Base-by-base conservation (phyloP, 345 rosid species). In the Anastatica hierochuntica region DNA sequence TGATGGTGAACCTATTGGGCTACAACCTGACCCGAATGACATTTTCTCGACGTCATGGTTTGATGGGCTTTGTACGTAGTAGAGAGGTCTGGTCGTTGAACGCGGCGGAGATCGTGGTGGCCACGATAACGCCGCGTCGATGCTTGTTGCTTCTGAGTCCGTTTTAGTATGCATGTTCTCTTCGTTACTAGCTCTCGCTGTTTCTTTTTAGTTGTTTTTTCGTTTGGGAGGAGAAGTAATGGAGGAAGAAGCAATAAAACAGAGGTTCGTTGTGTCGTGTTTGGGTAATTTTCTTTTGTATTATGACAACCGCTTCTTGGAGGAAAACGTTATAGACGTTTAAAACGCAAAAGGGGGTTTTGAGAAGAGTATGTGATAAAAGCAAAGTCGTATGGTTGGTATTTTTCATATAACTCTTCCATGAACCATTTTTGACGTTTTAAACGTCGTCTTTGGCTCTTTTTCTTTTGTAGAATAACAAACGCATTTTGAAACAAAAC, bases 61-160 rank as follows among this genome's bases (percentile, higher is more conserved):
- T n/a, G 98, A 90, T 0, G 98, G 98, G 70, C 96, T 90, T 42
- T 87, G 98, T 7, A 90, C 96, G 72, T 87, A 87, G 80, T 87
- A 90, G 13, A 84, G 58, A 4, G 88, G 87, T 64, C 88, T 67
- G 17, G 14, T 35, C 33, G 69, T 29, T 9, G 56, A 46, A 42
- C 95, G 65, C 0, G 84, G 76, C 8, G 79, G 84, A 5, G 90
- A 79, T 18, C 82, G 70, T 2, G 82, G 81, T 10, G 68, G 78
- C 77, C 88, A 80, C 23, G 84, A 74, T 29, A 82, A 72, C 3
- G 75, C 77, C 6, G 72, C 77, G 69, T 82, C 90, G 7, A 83
- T 43, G 56, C 98, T 87, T 5, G 96, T 84, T 14, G 77, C 89
- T 10, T 90, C 98, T 2, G 98, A 90, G 72, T 90, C 96, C 0